Percentiles rank a stretch among this genome's conserved stretches.
These are phyloP conservation scores for Neurospora tetrasperma DNA, from an alignment of 495 filamentous ascomycete genomes.

Conservation along the genomic window DNA sequence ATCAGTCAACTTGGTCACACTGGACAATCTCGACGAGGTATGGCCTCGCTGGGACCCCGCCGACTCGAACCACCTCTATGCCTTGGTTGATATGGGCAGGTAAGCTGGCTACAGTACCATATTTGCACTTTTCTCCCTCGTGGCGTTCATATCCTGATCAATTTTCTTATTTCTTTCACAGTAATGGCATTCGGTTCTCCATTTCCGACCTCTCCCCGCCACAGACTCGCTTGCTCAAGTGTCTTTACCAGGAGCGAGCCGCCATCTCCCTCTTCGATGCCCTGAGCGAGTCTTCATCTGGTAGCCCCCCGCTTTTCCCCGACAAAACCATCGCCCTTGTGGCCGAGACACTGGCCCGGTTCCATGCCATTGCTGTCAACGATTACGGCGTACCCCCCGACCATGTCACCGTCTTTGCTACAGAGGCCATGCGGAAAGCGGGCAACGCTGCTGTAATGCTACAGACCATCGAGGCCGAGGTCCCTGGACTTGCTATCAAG, in stretches of 20 bases:
- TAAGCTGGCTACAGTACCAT: constrained; percentile 21
- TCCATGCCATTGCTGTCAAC: constrained; percentile 57
- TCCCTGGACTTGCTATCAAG: constrained; percentile 55
- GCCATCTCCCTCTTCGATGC: constrained; percentile 88
- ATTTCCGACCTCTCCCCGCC: constrained; percentile 69
- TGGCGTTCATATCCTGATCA: background rate
- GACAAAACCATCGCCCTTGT: constrained; percentile 51
- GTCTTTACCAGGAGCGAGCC: constrained; percentile 65
- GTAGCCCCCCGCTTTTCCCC: constrained; percentile 47
- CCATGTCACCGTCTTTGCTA: constrained; percentile 69
- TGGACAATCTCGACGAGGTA: constrained; percentile 40
- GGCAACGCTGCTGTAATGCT: constrained; percentile 62
- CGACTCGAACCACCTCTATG: constrained; percentile 37
- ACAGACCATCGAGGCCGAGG: constrained; percentile 42
- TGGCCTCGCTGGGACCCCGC: constrained; percentile 36
- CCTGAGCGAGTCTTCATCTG: constrained; percentile 36
- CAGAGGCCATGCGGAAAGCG: constrained; percentile 79
- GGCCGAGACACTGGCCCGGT: constrained; percentile 53
- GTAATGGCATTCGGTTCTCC: constrained; percentile 92
- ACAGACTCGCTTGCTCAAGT: constrained; percentile 59
- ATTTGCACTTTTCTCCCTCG: background rate
- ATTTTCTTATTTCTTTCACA: constrained; percentile 20
- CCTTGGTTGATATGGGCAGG: constrained; percentile 69
- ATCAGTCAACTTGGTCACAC: constrained; percentile 32
- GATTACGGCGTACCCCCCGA: constrained; percentile 49